phyloP scores from a whole-genome alignment of 805 yeast species.

The Priceomyces carsonii region DNA sequence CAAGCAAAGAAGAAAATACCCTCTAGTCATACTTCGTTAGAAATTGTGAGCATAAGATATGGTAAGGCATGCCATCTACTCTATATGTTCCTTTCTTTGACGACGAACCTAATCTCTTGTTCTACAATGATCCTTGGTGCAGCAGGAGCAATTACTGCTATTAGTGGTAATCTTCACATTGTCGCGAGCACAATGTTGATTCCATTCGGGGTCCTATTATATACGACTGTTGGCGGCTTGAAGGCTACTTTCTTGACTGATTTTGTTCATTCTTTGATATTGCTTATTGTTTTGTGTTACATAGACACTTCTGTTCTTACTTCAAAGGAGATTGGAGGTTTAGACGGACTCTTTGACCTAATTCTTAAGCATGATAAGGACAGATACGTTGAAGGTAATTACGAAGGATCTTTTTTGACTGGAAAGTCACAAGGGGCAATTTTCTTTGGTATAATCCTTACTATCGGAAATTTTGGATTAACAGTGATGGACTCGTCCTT shows the following conservation, averaged over 20 bases:
- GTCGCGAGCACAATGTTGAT: constrained; percentile 29
- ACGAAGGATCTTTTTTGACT: constrained; percentile 35
- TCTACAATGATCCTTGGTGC: constrained; percentile 29
- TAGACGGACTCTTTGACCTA: constrained; percentile 24
- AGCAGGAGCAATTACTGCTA: constrained; percentile 25
- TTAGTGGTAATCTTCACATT: constrained; percentile 27
- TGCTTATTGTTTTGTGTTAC: constrained; percentile 25
- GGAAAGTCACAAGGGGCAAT: constrained; percentile 34
- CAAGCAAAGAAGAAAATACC: constrained; percentile 28
- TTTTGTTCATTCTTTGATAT: constrained; percentile 29
- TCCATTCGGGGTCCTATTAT: constrained; percentile 42
- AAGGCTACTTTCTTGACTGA: constrained; percentile 54
- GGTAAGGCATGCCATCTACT: constrained; percentile 23
- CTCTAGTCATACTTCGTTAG: constrained; percentile 29
- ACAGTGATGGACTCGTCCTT: constrained; percentile 41
- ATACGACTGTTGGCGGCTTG: constrained; percentile 52
- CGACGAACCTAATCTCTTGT: constrained; percentile 24
- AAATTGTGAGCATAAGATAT: constrained; percentile 28
- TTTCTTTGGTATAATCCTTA: constrained; percentile 34
- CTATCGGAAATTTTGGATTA: constrained; percentile 37
- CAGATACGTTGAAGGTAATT: constrained; percentile 31
- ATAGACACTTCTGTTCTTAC: constrained; percentile 25
- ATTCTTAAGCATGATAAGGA: constrained; percentile 14
- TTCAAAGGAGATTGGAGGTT: constrained; percentile 27
- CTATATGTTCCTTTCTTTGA: constrained; percentile 25